Base-by-base conservation (phyloP, 441 rosid species). In the Biscutella laevigata region DNA sequence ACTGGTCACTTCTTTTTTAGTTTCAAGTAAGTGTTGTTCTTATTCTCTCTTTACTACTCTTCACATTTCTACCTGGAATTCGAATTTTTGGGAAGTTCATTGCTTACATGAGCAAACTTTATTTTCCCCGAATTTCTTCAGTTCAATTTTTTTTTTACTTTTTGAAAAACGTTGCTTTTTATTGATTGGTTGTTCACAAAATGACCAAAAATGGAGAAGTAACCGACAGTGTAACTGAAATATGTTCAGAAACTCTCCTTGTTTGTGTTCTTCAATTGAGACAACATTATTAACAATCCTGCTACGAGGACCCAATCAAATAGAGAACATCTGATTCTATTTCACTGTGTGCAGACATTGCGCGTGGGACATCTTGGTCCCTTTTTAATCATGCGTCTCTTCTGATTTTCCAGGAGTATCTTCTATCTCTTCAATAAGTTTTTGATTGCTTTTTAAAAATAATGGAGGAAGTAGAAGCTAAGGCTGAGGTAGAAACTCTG, bases 401-500 rank as follows among this genome's bases (percentile, higher is more conserved):
- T 51, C 6, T 58, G 48, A 34, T 65, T 12, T 43, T 65, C 2
- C 59, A 69, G 71, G 62, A 5, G 32, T 22, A 12, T 43, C 2
- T 33, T 15, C 3, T 9, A 14, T 13, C 17, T 16, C 24, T 16
- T 39, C 43, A 20, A 4, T 65, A 49, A 62, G 71, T 56, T 39
- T 49, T n/a, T n/a, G 38, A 47, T 38, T 45, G 52, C 33, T 37
- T 57, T 35, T 2, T 4, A 44, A 57, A 87, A n/a, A n/a, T n/a
- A n/a, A n/a, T 91, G 96, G 96, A 87, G 74, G 86, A 72, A 26
- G 64, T 72, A 3, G 65, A 61, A 28, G 61, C 57, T 41, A 72
- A 74, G 32, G 48, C 73, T n/a, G 66, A 61, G 27, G 72, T 73
- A 68, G 77, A 64, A 57, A n/a, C n/a, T n/a, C n/a, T n/a, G n/a